Conservation (phyloP, 768 basidiomycete species). For the Tricholomella constricta region DNA sequence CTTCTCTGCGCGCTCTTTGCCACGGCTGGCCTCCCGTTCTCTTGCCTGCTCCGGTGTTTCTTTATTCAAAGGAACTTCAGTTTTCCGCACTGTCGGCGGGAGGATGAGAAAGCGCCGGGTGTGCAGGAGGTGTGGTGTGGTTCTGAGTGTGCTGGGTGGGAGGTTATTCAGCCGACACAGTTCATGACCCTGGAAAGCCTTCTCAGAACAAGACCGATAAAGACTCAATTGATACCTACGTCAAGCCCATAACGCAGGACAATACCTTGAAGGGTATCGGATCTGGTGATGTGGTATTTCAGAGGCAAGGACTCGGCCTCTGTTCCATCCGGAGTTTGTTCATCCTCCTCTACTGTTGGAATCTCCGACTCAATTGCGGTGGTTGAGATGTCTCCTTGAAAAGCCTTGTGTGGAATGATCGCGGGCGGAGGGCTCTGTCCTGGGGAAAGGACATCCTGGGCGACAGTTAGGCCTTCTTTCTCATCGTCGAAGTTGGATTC, state of each 20-base stretch:
- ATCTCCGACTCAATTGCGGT: neutral
- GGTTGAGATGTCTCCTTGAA: neutral
- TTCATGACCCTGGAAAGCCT: slow-evolving; percentile 46
- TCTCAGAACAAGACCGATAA: neutral
- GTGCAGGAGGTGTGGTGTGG: slow-evolving; percentile 74
- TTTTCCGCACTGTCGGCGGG: slow-evolving; percentile 43
- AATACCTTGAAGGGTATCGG: slow-evolving; percentile 68
- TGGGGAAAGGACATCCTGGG: neutral
- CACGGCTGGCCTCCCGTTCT: slow-evolving; percentile 43
- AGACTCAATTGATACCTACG: slow-evolving; percentile 41
- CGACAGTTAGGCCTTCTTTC: slow-evolving; percentile 3
- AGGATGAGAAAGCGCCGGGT: slow-evolving; percentile 61
- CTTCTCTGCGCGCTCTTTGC: slow-evolving; percentile 58
- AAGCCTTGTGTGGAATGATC: neutral
- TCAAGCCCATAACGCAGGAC: slow-evolving; percentile 61
- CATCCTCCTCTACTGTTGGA: neutral
- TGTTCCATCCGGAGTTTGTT: neutral
- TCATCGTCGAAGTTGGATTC: slow-evolving; percentile 41
- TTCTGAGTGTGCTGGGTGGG: slow-evolving; percentile 62
- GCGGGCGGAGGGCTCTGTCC: neutral
- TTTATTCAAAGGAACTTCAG: slow-evolving; percentile 19
- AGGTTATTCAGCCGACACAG: slow-evolving; percentile 70
- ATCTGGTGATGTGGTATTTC: slow-evolving; percentile 55
- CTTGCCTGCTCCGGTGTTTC: slow-evolving; percentile 28
- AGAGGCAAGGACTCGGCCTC: slow-evolving; percentile 16